Conservation (phyloP, 2,329 filamentous ascomycete species). For the Venturia asperata region DNA sequence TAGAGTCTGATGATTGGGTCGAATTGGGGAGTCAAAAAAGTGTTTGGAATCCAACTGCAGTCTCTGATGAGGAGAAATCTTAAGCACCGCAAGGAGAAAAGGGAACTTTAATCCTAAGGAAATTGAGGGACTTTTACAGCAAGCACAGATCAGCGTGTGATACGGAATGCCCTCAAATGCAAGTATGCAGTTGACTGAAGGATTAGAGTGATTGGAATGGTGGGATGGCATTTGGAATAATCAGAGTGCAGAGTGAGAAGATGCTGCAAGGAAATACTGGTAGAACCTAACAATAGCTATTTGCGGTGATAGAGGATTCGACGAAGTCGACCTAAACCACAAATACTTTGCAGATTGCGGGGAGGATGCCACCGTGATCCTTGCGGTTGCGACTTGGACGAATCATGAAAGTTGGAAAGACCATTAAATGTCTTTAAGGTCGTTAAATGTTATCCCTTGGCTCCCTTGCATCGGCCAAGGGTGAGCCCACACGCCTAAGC, state of each 20-base stretch:
- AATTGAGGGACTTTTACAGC: background rate
- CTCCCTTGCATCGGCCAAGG: slow-evolving; percentile 1
- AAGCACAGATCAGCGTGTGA: slow-evolving; percentile 8
- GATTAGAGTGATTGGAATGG: background rate
- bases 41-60: slow-evolving; percentile 3
- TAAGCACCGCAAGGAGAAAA: background rate
- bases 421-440: background rate
- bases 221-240: background rate
- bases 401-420: background rate
- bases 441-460: slow-evolving; percentile 12
- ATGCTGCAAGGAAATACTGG: slow-evolving; percentile 8
- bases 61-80: background rate
- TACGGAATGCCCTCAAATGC: background rate
- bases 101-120: background rate
- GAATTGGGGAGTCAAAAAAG: background rate
- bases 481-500: background rate
- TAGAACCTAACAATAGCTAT: slow-evolving; percentile 4
- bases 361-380: background rate
- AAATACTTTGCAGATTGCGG: background rate
- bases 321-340: background rate
- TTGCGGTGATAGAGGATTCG: background rate
- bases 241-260: background rate
- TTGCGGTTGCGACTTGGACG: background rate
- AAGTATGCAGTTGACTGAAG: background rate
- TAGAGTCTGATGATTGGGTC: background rate